Conservation (phyloP, 163 green algal species). For the Chloroidium sp. region DNA sequence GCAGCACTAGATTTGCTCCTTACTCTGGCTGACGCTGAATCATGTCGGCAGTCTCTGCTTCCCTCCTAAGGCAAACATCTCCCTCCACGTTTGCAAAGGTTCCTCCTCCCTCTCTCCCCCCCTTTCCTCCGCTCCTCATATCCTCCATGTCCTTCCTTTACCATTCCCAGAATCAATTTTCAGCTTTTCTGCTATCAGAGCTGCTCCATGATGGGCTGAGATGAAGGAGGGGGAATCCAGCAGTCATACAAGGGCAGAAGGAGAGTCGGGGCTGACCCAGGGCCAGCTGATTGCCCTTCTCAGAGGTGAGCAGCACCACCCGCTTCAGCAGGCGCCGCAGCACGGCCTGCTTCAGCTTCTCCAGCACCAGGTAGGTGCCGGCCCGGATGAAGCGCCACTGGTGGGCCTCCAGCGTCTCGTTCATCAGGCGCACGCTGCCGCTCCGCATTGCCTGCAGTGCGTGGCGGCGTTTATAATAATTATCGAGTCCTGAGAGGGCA, state of each 20-base stretch:
- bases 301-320: slow-evolving; percentile 43
- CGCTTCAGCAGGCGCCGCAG: slow-evolving; percentile 61
- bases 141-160: background rate
- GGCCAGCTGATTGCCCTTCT: slow-evolving; percentile 67
- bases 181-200: background rate
- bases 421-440: slow-evolving; percentile 61
- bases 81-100: too few species aligned
- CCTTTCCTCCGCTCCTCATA: background rate
- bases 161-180: background rate
- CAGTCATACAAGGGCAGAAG: background rate
- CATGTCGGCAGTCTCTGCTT: too few species aligned
- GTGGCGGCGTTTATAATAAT: background rate
- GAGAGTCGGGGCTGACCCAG: slow-evolving; percentile 23
- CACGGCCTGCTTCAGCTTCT: slow-evolving; percentile 66
- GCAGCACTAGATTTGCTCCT: too few species aligned
- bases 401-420: slow-evolving; percentile 43
- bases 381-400: slow-evolving; percentile 55
- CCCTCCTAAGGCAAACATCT: too few species aligned
- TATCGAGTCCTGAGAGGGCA: background rate
- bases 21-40: too few species aligned
- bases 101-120: too few species aligned
- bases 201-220: background rate
- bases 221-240: background rate
- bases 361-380: slow-evolving; percentile 81
- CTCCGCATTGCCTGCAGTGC: slow-evolving; percentile 36